Base-by-base conservation (phyloP, 495 filamentous ascomycete species). In the Penicillium simplicissimum region DNA sequence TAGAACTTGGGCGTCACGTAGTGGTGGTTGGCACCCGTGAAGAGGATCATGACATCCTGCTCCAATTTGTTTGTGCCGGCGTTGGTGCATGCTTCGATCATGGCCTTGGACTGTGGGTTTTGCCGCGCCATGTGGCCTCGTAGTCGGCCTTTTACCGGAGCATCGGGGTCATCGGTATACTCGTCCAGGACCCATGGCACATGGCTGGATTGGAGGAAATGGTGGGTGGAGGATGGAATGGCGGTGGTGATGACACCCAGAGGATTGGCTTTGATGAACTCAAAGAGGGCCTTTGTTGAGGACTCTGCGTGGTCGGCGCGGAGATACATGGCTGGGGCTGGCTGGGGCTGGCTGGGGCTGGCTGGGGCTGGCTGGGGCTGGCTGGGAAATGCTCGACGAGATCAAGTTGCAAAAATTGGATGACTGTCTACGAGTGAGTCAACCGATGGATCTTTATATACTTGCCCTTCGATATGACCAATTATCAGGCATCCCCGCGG, bases 1-100 rank as follows among this genome's bases (percentile, higher is more conserved):
- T 84, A 86, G 71, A 82, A 84, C 53, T 84, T 82, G 2, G 83
- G 83, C 11, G 82, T 86, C 47, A 86, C 76, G 62, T 86, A 86
- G 68, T 81, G 77, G 36, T 84, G 74, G 4, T 71, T 61, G 1
- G 74, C 64, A 0, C 67, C 71, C 13, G 71, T 85, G 71, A 86
- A 86, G 9, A 86, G 70, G n/a, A 87, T 67, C 53, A 82, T 60
- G 4, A 71, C 69, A 17, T 69, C 71, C 19, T 70, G 61, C 11
- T 58, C 25, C 15, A 67, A 56, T 59, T 59, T 59, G 40, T 43
- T 49, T 25, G 55, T 55, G 33, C 57, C 25, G 10, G 14, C 68
- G 14, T 17, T 47, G 51, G 57, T 52, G 14, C 43, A 34, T 1
- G 61, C 49, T 51, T 82, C 79, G 11, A 84, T 80, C 51, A 85